Base-by-base conservation (phyloP, 23 red algal genomes). In the Gracilaria gracilis region DNA sequence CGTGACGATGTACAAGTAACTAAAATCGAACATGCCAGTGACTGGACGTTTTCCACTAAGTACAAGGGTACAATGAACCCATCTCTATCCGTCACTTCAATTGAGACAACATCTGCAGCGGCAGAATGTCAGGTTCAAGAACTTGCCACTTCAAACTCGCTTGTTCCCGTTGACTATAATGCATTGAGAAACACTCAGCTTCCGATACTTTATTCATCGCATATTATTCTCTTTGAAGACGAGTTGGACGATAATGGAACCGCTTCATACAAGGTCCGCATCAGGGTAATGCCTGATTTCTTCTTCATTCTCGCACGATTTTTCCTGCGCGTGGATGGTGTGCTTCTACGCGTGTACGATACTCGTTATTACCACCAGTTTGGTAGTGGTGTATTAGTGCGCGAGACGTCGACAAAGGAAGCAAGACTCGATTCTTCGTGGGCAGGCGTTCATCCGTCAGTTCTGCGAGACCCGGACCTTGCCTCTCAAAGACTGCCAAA, bases 241-340 rank as follows among this genome's bases (percentile, higher is more conserved):
- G 97, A 98, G 69, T 25, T 98, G 19, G 97, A 98, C 85, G 97
- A 98, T 64, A 92, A 98, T 70, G 97, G 97, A 46, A 71, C 90
- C 39, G 81, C 93, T 20, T 67, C 83, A 9, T 86, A 88, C 57
- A 93, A 81, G 23, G 97, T 98, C 25, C 93, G 89, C 39, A 87
- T 96, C 50, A 77, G 97, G 36, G 93, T 98, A 27, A 94, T 94
- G 93, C 88, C 86, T 0, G 85, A 78, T 20, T 98, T 85, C 59
- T 84, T 95, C 70, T 96, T 95, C 67, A 65, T 94, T 27, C 88
- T 98, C 38, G 85, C 89, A 40, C 82, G 97, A 21, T 94, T 98
- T 70, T 95, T 94, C 80, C 73, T 98, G 37, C 87, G 97, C 25
- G 89, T 98, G 16, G 97, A 98, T 85, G 74, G 80, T 13, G 93